Evolutionary conservation across 2,329 filamentous ascomycete species (phyloP).

Genomic region (Paecilomyces sp.): DNA sequence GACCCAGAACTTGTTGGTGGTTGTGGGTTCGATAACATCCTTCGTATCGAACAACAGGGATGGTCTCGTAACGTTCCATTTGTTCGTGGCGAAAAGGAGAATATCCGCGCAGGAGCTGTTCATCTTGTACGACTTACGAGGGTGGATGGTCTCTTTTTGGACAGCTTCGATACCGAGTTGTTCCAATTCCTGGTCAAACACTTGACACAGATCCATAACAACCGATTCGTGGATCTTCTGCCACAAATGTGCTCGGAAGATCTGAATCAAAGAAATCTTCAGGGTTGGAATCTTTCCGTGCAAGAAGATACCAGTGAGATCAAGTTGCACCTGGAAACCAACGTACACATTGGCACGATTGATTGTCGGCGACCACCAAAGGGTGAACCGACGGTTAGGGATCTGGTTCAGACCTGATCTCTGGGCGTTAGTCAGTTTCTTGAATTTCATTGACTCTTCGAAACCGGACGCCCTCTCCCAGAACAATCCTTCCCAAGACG

Average conservation of each 20-base stretch:
- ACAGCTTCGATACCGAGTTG: conserved; percentile 94
- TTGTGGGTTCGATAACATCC: conserved; percentile 85
- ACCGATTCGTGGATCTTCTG: conserved; percentile 99
- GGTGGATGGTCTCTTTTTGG: conserved; percentile 98
- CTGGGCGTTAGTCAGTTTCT: conserved; percentile 96
- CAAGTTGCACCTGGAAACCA: conserved; percentile 97
- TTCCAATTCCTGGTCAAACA: conserved; percentile 95
- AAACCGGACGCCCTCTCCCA: conserved; percentile 67
- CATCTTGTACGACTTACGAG: conserved; percentile 99
- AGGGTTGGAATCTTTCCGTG: conserved; percentile 98
- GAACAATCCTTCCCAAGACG: conserved; percentile 93
- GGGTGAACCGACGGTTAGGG: conserved; percentile 93
- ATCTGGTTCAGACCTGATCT: conserved; percentile 96
- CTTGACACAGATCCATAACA: conserved; percentile 97
- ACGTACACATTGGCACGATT: conserved; percentile 97
- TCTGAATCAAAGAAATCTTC: conserved; percentile 97
- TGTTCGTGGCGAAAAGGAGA: conserved; percentile 91
- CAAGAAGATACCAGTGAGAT: conserved; percentile 96
- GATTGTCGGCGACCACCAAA: conserved; percentile 95
- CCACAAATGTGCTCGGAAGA: conserved; percentile 99
- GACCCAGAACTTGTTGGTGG: conserved; percentile 98
- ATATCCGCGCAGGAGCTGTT: conserved; percentile 99
- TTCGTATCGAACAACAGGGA: conserved; percentile 94
- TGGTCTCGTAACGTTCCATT: conserved; percentile 95
- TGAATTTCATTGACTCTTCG: conserved; percentile 79